Conservation (phyloP, 768 basidiomycete species). For the Postia placenta region DNA sequence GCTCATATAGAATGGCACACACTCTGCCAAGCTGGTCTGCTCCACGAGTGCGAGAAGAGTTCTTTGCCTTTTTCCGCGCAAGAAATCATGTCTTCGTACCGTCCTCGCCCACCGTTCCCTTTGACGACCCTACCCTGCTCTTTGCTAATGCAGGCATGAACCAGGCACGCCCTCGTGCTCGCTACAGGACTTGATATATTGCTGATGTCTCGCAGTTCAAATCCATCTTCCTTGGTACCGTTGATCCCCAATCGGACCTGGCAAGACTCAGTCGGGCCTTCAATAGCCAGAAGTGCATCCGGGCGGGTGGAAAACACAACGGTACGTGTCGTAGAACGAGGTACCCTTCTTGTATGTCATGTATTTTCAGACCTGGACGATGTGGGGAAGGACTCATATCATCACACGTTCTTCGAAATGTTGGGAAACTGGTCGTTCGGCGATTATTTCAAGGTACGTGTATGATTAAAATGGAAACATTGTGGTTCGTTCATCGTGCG, state of each 20-base stretch:
- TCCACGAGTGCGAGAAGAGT: slow-evolving; percentile 76
- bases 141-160: slow-evolving; percentile 99
- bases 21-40: slow-evolving; percentile 58
- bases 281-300: slow-evolving; percentile 97
- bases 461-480: too few species aligned
- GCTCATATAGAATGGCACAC: not conserved
- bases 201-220: slow-evolving; percentile 64
- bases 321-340: slow-evolving; percentile 39
- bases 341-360: not conserved
- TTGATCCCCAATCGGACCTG: slow-evolving; percentile 91
- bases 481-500: too few species aligned
- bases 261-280: slow-evolving; percentile 88
- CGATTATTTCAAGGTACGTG: slow-evolving; percentile 92
- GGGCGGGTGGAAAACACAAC: slow-evolving; percentile 98
- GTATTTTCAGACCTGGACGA: slow-evolving; percentile 81
- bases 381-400: slow-evolving; percentile 97
- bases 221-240: slow-evolving; percentile 94
- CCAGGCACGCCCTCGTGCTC: slow-evolving; percentile 49
- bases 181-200: not conserved
- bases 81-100: slow-evolving; percentile 85
- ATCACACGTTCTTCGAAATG: slow-evolving; percentile 99
- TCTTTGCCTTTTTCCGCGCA: slow-evolving; percentile 82
- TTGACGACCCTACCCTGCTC: slow-evolving; percentile 94
- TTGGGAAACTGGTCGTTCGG: slow-evolving; percentile 99
- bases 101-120: slow-evolving; percentile 90